Percentiles rank a stretch among this genome's conserved stretches.
Evolutionary conservation across 169 alveolate species (phyloP).

Genomic region (Plasmodium vinckei): DNA sequence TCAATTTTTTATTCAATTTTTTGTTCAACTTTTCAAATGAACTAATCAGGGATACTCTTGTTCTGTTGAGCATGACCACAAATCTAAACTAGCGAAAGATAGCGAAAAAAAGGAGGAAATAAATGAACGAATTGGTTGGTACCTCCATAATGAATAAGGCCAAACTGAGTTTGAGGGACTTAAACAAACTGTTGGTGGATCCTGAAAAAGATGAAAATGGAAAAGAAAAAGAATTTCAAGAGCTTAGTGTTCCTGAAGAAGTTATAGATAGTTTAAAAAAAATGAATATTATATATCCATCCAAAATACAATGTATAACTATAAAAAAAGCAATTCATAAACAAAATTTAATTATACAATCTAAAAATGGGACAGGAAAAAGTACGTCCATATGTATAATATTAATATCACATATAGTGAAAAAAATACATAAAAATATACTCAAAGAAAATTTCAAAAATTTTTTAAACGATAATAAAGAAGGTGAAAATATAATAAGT

Average conservation of each 20-base stretch:
- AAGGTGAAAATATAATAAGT: background rate
- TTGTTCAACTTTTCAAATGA: too few species aligned
- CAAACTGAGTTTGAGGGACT: background rate
- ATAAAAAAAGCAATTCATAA: conserved; percentile 13
- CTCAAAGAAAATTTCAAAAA: background rate
- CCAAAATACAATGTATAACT: conserved; percentile 23
- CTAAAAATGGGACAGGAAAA: conserved; percentile 71
- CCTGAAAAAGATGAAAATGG: background rate
- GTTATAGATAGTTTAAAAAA: background rate
- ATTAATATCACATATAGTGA: conserved; percentile 1
- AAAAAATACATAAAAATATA: conserved; percentile 1
- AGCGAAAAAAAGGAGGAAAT: too few species aligned
- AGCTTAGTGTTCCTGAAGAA: conserved; percentile 19
- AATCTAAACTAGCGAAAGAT: too few species aligned
- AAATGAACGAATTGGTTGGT: too few species aligned
- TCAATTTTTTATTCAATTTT: too few species aligned
- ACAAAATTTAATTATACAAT: conserved; percentile 29
- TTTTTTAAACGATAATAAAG: background rate
- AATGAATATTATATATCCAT: conserved; percentile 23
- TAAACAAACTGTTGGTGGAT: conserved; percentile 13
- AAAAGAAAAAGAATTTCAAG: conserved; percentile 10
- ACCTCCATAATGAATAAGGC: too few species aligned
- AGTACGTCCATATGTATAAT: conserved; percentile 57
- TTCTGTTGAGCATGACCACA: too few species aligned
- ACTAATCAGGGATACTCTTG: too few species aligned